A percentile compares a stretch with the other conserved stretches of the same genome.
phyloP scores from a whole-genome alignment of 2,329 filamentous ascomycete genomes.

The Aspergillus cejpii region DNA sequence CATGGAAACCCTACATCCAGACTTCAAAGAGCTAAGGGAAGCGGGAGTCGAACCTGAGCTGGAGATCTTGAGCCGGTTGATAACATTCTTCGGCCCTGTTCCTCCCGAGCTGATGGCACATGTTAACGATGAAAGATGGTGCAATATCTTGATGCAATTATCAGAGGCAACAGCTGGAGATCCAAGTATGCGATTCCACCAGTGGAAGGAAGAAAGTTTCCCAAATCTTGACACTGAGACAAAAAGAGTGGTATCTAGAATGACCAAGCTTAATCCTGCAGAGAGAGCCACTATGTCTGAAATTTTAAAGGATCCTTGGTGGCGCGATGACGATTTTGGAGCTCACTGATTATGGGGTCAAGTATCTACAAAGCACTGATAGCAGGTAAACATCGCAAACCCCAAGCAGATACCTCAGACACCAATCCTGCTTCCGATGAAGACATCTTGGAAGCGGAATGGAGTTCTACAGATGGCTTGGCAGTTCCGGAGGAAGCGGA shows the following conservation, averaged over 20 bases:
- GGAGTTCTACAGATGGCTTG: too few relatives aligned
- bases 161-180: neutral
- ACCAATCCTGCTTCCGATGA: too few relatives aligned
- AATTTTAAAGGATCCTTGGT: slow-evolving; percentile 1
- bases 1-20: slow-evolving; percentile 16
- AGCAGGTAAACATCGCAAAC: too few relatives aligned
- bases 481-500: too few relatives aligned
- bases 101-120: slow-evolving; percentile 23
- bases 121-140: slow-evolving; percentile 16
- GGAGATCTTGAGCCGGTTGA: slow-evolving; percentile 24
- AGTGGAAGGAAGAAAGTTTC: slow-evolving; percentile 24
- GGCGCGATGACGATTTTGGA: neutral
- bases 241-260: slow-evolving; percentile 27
- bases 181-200: slow-evolving; percentile 16
- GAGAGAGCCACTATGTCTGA: slow-evolving; percentile 24
- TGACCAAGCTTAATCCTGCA: slow-evolving; percentile 26
- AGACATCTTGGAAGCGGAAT: too few relatives aligned
- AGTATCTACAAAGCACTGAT: too few relatives aligned
- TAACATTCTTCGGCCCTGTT: slow-evolving; percentile 24
- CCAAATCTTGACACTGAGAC: slow-evolving; percentile 25
- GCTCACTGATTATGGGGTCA: too few relatives aligned
- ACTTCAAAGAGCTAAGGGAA: slow-evolving; percentile 20
- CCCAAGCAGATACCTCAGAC: too few relatives aligned
- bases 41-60: slow-evolving; percentile 20
- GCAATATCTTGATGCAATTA: neutral